Conservation (phyloP, 2,329 filamentous ascomycete genomes). For the Pseudocercospora crystallina region DNA sequence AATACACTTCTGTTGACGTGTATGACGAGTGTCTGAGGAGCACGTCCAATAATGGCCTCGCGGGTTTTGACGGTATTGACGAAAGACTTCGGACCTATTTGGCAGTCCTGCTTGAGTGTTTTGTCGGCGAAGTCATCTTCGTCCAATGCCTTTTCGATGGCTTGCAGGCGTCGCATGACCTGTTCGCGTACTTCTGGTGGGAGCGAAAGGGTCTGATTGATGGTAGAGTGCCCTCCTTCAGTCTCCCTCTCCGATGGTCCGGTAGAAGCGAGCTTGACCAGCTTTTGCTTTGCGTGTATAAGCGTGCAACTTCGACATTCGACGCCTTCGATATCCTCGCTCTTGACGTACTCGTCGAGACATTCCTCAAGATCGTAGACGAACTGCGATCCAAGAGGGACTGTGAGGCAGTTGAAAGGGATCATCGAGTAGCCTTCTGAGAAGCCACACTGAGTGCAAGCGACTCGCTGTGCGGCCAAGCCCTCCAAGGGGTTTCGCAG, state of each 20-base stretch:
- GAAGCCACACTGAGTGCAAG: slow-evolving; percentile 80
- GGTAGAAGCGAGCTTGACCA: slow-evolving; percentile 46
- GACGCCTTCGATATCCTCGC: slow-evolving; percentile 85
- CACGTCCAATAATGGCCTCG: slow-evolving; percentile 79
- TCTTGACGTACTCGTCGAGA: slow-evolving; percentile 77
- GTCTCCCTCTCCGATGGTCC: slow-evolving; percentile 14
- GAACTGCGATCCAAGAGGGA: slow-evolving; percentile 69
- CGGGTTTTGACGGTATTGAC: slow-evolving; percentile 82
- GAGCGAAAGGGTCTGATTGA: slow-evolving; percentile 28
- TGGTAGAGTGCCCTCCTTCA: slow-evolving; percentile 13
- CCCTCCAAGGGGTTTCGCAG: slow-evolving; percentile 80
- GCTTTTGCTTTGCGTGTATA: slow-evolving; percentile 56
- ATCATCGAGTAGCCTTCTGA: slow-evolving; percentile 87
- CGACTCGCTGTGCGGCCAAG: slow-evolving; percentile 80
- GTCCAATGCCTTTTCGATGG: slow-evolving; percentile 70
- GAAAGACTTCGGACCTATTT: slow-evolving; percentile 60
- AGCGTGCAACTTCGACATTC: slow-evolving; percentile 91
- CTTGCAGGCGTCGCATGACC: slow-evolving; percentile 57
- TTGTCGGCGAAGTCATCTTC: slow-evolving; percentile 73
- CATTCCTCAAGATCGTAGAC: slow-evolving; percentile 74
- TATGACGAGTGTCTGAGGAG: slow-evolving; percentile 76
- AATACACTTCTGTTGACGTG: slow-evolving; percentile 93
- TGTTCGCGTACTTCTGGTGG: slow-evolving; percentile 46
- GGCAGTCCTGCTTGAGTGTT: slow-evolving; percentile 47
- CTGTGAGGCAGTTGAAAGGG: slow-evolving; percentile 89